A percentile compares a stretch with the other conserved stretches of the same genome.
These are phyloP conservation scores for Casuarina cunninghamiana DNA, from an alignment of 306 rosid genomes.

Conservation along the genomic window DNA sequence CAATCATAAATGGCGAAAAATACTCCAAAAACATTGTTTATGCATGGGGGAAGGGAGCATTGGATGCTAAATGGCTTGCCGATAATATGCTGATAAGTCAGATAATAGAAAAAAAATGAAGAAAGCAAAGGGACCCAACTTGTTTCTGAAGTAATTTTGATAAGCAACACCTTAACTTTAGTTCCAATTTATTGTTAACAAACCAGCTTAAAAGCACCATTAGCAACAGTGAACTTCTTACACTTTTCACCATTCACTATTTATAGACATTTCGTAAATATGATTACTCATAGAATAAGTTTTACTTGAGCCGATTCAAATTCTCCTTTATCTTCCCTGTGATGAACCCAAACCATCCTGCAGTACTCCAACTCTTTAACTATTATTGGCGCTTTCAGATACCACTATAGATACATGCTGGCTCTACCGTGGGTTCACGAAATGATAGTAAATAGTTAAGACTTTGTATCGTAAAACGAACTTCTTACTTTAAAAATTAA, in stretches of 20 bases:
- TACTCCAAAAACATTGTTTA: background rate
- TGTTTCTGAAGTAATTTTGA: conserved; percentile 9
- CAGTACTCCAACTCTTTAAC: background rate
- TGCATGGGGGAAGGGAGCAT: too few relatives aligned
- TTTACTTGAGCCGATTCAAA: background rate
- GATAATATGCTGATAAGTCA: background rate
- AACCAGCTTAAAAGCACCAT: background rate
- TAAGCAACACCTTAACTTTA: background rate
- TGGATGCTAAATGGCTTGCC: too few relatives aligned
- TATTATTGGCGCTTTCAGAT: background rate
- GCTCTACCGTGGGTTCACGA: background rate
- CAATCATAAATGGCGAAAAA: background rate
- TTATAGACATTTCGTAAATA: background rate
- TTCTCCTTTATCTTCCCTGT: background rate
- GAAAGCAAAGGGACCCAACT: conserved; percentile 9
- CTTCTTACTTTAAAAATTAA: background rate
- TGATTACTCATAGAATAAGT: background rate
- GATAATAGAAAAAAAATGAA: background rate
- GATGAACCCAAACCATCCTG: background rate
- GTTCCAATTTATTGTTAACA: background rate
- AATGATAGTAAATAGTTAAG: background rate
- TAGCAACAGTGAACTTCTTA: background rate
- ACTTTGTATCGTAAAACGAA: background rate
- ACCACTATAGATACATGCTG: background rate
- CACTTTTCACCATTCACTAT: background rate